Conservation (phyloP, 768 basidiomycete species). For the Suillus luteus region DNA sequence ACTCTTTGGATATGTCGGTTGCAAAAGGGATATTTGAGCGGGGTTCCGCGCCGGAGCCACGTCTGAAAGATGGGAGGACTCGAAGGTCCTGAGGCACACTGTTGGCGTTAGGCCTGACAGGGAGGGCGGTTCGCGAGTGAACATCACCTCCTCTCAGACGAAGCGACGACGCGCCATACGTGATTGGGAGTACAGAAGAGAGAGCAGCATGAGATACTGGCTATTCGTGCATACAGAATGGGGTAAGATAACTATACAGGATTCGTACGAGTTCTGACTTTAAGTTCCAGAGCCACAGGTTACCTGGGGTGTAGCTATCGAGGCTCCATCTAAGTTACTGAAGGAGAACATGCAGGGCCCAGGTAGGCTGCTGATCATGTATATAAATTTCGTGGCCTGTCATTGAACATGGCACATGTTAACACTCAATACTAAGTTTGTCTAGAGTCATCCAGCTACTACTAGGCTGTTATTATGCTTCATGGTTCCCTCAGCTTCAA, state of each 20-base stretch:
- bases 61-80: conserved; percentile 33
- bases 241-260: conserved; percentile 38
- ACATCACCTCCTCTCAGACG: conserved; percentile 36
- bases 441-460: neutral
- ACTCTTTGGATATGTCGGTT: conserved; percentile 43
- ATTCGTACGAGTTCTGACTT: conserved; percentile 19
- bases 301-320: conserved; percentile 46
- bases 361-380: neutral
- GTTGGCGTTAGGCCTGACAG: conserved; percentile 61
- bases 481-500: neutral
- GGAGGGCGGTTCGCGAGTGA: conserved; percentile 52
- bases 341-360: conserved; percentile 12
- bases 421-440: neutral
- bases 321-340: conserved; percentile 31
- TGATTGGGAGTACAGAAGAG: conserved; percentile 23
- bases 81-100: conserved; percentile 50
- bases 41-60: conserved; percentile 41
- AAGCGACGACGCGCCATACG: conserved; percentile 10
- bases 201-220: conserved; percentile 27
- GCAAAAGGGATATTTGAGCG: conserved; percentile 50
- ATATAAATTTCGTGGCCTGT: neutral
- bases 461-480: neutral
- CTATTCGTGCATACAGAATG: conserved; percentile 65
- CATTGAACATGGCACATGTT: neutral
- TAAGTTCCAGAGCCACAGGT: conserved; percentile 32